Evolutionary conservation across 768 basidiomycete species (phyloP).

Genomic region (Dacryopinax spathularia): DNA sequence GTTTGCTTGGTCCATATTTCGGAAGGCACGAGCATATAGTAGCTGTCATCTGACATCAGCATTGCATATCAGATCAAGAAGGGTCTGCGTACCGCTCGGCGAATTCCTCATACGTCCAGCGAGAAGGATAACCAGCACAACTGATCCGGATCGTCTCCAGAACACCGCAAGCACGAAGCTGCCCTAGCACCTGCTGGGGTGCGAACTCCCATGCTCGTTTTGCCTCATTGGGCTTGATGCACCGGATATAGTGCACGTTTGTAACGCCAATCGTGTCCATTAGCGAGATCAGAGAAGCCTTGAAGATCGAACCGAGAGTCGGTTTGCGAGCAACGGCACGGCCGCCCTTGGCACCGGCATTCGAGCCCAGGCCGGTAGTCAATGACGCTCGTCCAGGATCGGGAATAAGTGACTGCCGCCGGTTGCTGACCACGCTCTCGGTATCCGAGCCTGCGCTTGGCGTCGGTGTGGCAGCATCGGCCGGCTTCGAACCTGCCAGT

Average conservation of each 20-base stretch:
- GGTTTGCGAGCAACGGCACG: slow-evolving; percentile 73
- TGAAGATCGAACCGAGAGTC: slow-evolving; percentile 97
- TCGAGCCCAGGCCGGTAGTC: slow-evolving; percentile 26
- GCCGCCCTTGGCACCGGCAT: slow-evolving; percentile 35
- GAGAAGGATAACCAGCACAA: slow-evolving; percentile 94
- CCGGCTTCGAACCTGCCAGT: slow-evolving; percentile 51
- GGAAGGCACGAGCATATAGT: slow-evolving; percentile 91
- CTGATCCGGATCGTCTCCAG: slow-evolving; percentile 97
- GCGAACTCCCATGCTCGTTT: slow-evolving; percentile 96
- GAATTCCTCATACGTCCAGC: slow-evolving; percentile 98
- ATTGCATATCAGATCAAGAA: not conserved
- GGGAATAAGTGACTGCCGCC: slow-evolving; percentile 71
- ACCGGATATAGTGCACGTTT: slow-evolving; percentile 97
- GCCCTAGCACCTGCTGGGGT: slow-evolving; percentile 87
- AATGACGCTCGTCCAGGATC: slow-evolving; percentile 60
- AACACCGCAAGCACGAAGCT: slow-evolving; percentile 95
- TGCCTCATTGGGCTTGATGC: slow-evolving; percentile 96
- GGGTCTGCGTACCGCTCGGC: slow-evolving; percentile 78
- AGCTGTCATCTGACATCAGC: slow-evolving; percentile 34
- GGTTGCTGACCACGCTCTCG: slow-evolving; percentile 52
- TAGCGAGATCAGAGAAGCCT: slow-evolving; percentile 76
- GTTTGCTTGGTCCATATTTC: slow-evolving; percentile 74
- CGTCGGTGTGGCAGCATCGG: slow-evolving; percentile 53
- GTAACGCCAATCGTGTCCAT: slow-evolving; percentile 98
- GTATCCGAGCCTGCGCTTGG: slow-evolving; percentile 70